Evolutionary conservation across 148 eudicot species (phyloP).

Genomic region (Gaultheria prostrata): DNA sequence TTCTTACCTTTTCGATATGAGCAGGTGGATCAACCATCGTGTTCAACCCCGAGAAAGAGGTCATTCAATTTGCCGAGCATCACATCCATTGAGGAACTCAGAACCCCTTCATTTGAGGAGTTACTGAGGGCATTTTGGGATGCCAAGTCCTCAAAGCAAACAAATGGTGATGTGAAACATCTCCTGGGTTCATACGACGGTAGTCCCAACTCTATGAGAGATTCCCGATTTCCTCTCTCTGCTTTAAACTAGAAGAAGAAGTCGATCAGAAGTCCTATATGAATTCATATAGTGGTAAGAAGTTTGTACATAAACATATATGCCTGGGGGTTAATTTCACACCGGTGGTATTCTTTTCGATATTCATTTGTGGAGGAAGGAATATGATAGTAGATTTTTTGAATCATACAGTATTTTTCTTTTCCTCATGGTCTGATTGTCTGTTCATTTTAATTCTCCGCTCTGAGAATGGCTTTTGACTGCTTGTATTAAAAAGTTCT

Average conservation of each 20-base stretch:
- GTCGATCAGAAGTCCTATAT: conserved; percentile 18
- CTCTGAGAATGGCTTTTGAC: neutral
- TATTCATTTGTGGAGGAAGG: conserved; percentile 1
- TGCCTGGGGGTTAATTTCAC: conserved; percentile 8
- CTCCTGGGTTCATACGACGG: conserved; percentile 42
- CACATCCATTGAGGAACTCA: conserved; percentile 84
- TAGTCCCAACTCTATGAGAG: conserved; percentile 46
- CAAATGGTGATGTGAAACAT: conserved; percentile 77
- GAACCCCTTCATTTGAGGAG: conserved; percentile 84
- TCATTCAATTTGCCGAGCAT: conserved; percentile 68
- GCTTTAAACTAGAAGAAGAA: conserved; percentile 58
- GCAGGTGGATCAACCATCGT: conserved; percentile 96
- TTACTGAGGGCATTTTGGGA: conserved; percentile 81
- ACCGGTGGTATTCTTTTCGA: neutral
- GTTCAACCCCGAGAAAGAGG: conserved; percentile 89
- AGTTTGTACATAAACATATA: conserved; percentile 37
- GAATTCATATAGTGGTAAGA: conserved; percentile 19
- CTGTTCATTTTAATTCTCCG: neutral
- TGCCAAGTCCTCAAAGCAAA: conserved; percentile 62
- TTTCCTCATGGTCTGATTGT: neutral
- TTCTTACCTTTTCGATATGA: neutral
- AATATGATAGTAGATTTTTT: conserved; percentile 1
- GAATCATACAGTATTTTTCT: neutral
- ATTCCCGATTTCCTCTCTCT: conserved; percentile 82
- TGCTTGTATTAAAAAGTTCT: neutral